Evolutionary conservation across 495 filamentous ascomycete species (phyloP).

Genomic region (Haplographium delicatum): DNA sequence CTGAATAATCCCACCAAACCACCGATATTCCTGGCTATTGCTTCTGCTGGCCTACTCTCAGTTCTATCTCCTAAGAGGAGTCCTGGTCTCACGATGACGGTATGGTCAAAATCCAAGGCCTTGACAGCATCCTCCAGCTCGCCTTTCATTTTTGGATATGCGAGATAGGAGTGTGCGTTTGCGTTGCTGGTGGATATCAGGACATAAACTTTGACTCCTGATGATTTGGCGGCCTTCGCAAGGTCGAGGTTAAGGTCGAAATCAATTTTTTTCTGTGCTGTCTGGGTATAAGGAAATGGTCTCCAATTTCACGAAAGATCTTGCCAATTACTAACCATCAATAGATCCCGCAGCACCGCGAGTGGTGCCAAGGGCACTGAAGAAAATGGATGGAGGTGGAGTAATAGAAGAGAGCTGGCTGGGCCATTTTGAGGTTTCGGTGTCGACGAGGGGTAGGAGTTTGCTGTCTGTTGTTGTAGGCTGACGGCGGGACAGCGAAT

Average conservation of each 20-base stretch:
- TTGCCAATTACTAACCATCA: no score
- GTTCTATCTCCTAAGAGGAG: conserved; percentile 57
- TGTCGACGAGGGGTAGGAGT: conserved; percentile 32
- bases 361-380: conserved; percentile 56
- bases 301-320: no score
- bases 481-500: conserved; percentile 36
- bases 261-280: conserved; percentile 56
- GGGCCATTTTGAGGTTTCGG: conserved; percentile 42
- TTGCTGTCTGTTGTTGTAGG: conserved; percentile 32
- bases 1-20: conserved; percentile 46
- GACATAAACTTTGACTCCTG: conserved; percentile 50
- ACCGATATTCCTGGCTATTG: conserved; percentile 40
- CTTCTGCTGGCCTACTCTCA: conserved; percentile 48
- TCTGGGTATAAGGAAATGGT: no score
- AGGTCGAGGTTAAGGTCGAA: conserved; percentile 55
- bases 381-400: conserved; percentile 49
- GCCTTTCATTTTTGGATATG: conserved; percentile 60
- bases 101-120: conserved; percentile 60
- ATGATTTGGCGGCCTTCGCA: conserved; percentile 52
- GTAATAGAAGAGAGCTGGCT: conserved; percentile 38
- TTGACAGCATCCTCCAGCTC: conserved; percentile 65
- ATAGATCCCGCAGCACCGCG: conserved; percentile 51
- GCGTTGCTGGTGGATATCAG: conserved; percentile 24
- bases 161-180: conserved; percentile 15
- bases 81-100: conserved; percentile 61